phyloP scores from a whole-genome alignment of 352 stramenopile genomes.

The Globisporangium emineosum region DNA sequence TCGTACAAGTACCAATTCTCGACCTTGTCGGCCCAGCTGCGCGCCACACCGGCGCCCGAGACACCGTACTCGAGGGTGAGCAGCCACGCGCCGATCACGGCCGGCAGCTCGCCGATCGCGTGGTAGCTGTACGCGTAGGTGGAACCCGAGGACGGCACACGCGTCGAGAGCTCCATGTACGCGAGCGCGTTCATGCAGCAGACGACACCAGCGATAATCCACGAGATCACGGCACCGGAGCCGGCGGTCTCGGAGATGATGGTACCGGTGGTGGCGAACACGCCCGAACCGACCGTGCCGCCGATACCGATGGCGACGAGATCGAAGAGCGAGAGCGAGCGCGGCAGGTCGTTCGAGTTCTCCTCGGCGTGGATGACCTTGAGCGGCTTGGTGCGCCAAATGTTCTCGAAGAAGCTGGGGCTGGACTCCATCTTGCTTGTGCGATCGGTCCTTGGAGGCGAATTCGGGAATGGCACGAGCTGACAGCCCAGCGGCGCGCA shows the following conservation, averaged over 20 bases:
- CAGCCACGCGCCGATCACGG: conserved; percentile 84
- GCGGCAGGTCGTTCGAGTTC: conserved; percentile 54
- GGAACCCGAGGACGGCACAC: conserved; percentile 85
- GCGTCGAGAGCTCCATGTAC: conserved; percentile 88
- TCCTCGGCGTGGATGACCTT: conserved; percentile 76
- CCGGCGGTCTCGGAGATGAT: conserved; percentile 81
- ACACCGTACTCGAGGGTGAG: conserved; percentile 93
- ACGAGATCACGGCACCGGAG: conserved; percentile 78
- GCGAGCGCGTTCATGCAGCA: conserved; percentile 81
- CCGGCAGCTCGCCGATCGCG: conserved; percentile 90
- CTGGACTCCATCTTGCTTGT: conserved; percentile 18
- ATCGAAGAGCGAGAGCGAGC: conserved; percentile 84
- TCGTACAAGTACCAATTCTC: conserved; percentile 57
- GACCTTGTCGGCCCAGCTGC: conserved; percentile 91
- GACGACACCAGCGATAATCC: conserved; percentile 75
- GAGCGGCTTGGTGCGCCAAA: conserved; percentile 75
- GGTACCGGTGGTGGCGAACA: conserved; percentile 85
- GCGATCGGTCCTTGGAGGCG: not conserved
- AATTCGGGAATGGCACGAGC: conserved; percentile 15
- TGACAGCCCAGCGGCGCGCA: not conserved
- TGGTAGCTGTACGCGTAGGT: conserved; percentile 94
- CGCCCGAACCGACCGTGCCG: conserved; percentile 86
- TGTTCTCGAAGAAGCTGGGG: conserved; percentile 41
- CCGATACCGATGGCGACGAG: conserved; percentile 91
- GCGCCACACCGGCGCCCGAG: conserved; percentile 86